These are phyloP conservation scores for Hypomontagnella submonticulosa DNA, from an alignment of 495 filamentous ascomycete genomes.

Conservation along the genomic window DNA sequence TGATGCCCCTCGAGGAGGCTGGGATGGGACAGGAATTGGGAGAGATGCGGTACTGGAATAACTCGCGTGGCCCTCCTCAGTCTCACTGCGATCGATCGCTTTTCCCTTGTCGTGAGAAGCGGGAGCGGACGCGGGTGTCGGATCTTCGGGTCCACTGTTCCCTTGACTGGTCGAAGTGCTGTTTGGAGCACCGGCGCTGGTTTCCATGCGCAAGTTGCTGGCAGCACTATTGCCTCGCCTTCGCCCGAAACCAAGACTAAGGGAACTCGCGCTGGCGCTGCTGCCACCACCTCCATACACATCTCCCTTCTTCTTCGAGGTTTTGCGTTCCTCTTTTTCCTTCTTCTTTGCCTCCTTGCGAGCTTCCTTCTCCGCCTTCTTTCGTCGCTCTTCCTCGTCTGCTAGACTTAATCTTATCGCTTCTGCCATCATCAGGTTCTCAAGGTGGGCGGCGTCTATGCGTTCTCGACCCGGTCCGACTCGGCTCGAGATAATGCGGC, in stretches of 20 bases:
- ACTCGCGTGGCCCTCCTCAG: slow-evolving; percentile 30
- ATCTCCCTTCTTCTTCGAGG: slow-evolving; percentile 70
- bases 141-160: slow-evolving; percentile 25
- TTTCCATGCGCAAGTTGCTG: slow-evolving; percentile 60
- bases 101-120: slow-evolving; percentile 78
- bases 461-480: slow-evolving; percentile 33
- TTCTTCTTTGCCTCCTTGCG: slow-evolving; percentile 83
- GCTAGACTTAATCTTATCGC: slow-evolving; percentile 89
- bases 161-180: slow-evolving; percentile 18
- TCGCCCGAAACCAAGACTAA: slow-evolving; percentile 62
- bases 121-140: slow-evolving; percentile 22
- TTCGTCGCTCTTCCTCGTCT: slow-evolving; percentile 88
- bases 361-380: slow-evolving; percentile 81
- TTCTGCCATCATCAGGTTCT: slow-evolving; percentile 99
- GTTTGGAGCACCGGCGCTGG: slow-evolving; percentile 49
- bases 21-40: slow-evolving; percentile 52
- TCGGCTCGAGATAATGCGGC: slow-evolving; percentile 30
- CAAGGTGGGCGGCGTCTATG: slow-evolving; percentile 68
- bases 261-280: slow-evolving; percentile 63
- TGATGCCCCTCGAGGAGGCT: slow-evolving; percentile 64
- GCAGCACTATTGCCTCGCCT: slow-evolving; percentile 65
- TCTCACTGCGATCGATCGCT: slow-evolving; percentile 69
- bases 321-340: slow-evolving; percentile 85
- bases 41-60: slow-evolving; percentile 43
- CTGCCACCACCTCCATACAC: slow-evolving; percentile 60